Evolutionary conservation across 345 rosid species (phyloP).

Genomic region (Sisymbrium altissimum): DNA sequence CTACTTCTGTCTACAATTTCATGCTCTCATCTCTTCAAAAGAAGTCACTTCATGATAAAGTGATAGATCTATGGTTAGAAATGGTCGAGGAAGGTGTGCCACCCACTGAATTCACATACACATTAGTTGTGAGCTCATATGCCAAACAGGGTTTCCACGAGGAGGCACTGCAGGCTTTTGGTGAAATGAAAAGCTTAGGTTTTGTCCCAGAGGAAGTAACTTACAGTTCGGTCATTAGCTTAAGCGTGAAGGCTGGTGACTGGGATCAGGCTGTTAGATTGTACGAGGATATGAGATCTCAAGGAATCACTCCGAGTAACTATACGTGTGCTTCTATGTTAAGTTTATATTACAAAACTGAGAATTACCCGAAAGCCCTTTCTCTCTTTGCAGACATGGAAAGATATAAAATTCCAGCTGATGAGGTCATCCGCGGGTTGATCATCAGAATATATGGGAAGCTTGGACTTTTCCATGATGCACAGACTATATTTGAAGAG

Average conservation of each 20-base stretch:
- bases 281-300: constrained; percentile 72
- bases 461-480: constrained; percentile 82
- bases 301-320: constrained; percentile 68
- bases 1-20: constrained; percentile 80
- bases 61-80: constrained; percentile 67
- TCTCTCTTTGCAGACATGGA: constrained; percentile 87
- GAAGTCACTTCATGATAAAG: constrained; percentile 63
- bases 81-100: constrained; percentile 56
- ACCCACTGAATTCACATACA: constrained; percentile 64
- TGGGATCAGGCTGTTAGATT: constrained; percentile 56
- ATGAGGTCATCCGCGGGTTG: constrained; percentile 88
- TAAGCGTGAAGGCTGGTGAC: constrained; percentile 46
- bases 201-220: constrained; percentile 78
- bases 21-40: constrained; percentile 93
- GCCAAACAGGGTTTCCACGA: constrained; percentile 54
- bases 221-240: constrained; percentile 66
- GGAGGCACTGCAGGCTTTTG: constrained; percentile 58
- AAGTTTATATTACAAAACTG: constrained; percentile 65
- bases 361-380: constrained; percentile 77
- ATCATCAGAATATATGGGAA: constrained; percentile 88
- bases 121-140: constrained; percentile 68
- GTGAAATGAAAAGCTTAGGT: constrained; percentile 66
- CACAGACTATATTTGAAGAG: constrained; percentile 67
- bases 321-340: constrained; percentile 94
- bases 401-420: constrained; percentile 51